Percentiles rank a stretch among this genome's conserved stretches.
phyloP scores from a whole-genome alignment of 2,329 filamentous ascomycete genomes.

The Penicillium sp. region DNA sequence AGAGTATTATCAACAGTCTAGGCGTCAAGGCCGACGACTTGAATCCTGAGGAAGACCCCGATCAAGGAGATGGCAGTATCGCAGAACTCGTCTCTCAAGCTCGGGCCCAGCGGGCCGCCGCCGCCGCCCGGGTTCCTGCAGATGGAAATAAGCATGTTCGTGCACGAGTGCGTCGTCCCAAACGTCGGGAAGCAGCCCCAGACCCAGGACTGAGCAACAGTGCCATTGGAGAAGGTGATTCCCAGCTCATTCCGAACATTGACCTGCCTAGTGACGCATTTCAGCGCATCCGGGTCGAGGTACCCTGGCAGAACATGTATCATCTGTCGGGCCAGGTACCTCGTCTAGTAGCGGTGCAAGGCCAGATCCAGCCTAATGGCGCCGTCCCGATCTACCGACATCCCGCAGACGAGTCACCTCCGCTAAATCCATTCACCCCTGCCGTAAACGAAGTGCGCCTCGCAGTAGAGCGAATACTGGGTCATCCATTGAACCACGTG shows the following conservation, averaged over 20 bases:
- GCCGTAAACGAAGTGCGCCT: slow-evolving; percentile 64
- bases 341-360: slow-evolving; percentile 84
- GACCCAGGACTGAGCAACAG: neutral
- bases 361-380: slow-evolving; percentile 61
- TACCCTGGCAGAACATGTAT: slow-evolving; percentile 86
- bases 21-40: slow-evolving; percentile 23
- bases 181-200: slow-evolving; percentile 19
- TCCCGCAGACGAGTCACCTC: slow-evolving; percentile 80
- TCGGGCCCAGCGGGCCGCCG: slow-evolving; percentile 8
- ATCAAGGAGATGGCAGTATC: slow-evolving; percentile 9
- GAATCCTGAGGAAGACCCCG: slow-evolving; percentile 6
- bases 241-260: slow-evolving; percentile 64
- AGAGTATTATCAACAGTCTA: slow-evolving; percentile 34
- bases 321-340: slow-evolving; percentile 90
- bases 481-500: slow-evolving; percentile 82
- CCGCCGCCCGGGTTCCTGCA: slow-evolving; percentile 4
- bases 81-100: slow-evolving; percentile 16
- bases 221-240: slow-evolving; percentile 73
- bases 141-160: slow-evolving; percentile 23
- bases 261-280: slow-evolving; percentile 61
- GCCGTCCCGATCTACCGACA: slow-evolving; percentile 85
- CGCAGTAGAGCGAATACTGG: slow-evolving; percentile 65
- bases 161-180: slow-evolving; percentile 25
- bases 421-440: slow-evolving; percentile 68
- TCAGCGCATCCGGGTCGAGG: slow-evolving; percentile 64